Base-by-base conservation (phyloP, 2,329 filamentous ascomycete genomes). In the Cladosporium halotolerans region DNA sequence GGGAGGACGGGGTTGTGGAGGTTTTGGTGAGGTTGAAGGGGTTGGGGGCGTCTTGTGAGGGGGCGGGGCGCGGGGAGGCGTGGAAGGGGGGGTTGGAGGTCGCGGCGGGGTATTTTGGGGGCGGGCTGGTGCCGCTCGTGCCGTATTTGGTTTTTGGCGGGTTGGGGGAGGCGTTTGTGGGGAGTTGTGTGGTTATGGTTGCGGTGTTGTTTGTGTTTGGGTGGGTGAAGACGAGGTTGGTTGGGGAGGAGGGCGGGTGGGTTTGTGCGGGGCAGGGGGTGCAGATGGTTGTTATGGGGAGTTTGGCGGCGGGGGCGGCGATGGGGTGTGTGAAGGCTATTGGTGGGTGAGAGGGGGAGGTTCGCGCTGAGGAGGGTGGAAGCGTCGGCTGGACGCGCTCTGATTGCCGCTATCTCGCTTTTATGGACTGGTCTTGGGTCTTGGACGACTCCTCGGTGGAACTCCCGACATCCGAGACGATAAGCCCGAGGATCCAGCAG, bases 401-500 rank as follows among this genome's bases (percentile, higher is more conserved):
- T 28, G 23, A 7, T 5, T 28, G 23, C 23, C 7, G 23, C 23
- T 28, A 28, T 28, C 23, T 28, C 5, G 4, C 23, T 28, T 28
- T 28, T 28, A 5, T 28, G 23, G 23, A 7, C 23, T 28, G 23
- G 23, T 28, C 23, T 28, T 28, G 4, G 23, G 5, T 28, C 23
- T 28, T 28, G 23, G 23, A 5, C 23, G 4, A 4, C 34, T 9
- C 34, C 9, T n/a, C 34, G n/a, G 8, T 70, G 70, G 4, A 14
- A 4, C 11, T 11, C 13, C 13, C 2, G 19, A 78, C 76, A 69
- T 97, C 93, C 2, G 68, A 67, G 6, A 96, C 79, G 41, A 97
- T 83, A 44, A 95, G 75, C 0, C 88, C 88, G 38, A 99, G 68
- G 52, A 97, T 88, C 83, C 89, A 95, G 61, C 84, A 85, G 68